These are phyloP conservation scores for Sporothrix schenckii DNA, from an alignment of 2,329 filamentous ascomycete species.

Conservation along the genomic window DNA sequence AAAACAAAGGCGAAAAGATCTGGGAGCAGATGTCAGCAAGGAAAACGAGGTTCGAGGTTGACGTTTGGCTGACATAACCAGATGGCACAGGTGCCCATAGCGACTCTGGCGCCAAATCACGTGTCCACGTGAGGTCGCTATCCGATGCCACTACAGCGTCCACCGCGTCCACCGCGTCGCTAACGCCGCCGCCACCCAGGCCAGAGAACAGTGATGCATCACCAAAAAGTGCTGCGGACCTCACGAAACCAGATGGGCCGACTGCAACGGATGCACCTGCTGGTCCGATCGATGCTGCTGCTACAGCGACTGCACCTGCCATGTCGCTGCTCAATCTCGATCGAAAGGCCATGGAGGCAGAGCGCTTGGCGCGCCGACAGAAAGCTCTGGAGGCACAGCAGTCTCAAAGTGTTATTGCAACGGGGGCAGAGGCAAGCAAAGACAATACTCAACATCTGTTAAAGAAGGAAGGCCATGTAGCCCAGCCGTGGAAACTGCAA, in stretches of 20 bases:
- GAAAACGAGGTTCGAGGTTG: background rate
- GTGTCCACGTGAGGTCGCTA: slow-evolving; percentile 10
- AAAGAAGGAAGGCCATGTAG: background rate
- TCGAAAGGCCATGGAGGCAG: slow-evolving; percentile 81
- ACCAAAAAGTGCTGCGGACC: background rate
- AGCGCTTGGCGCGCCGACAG: slow-evolving; percentile 70
- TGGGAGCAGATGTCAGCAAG: background rate
- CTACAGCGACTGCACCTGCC: background rate
- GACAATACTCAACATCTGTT: background rate
- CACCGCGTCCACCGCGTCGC: slow-evolving; percentile 30
- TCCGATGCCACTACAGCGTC: slow-evolving; percentile 12
- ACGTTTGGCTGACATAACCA: background rate
- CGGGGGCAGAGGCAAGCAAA: background rate
- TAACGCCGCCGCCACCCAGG: slow-evolving; percentile 21
- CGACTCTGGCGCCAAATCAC: slow-evolving; percentile 7
- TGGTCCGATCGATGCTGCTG: background rate
- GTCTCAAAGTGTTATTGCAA: background rate
- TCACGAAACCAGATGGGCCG: background rate
- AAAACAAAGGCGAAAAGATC: background rate
- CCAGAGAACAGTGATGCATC: background rate
- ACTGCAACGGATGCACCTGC: background rate
- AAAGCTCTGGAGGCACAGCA: slow-evolving; percentile 50
- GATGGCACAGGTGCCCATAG: background rate
- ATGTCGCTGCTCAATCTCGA: slow-evolving; percentile 61
- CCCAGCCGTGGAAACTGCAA: slow-evolving; percentile 24